Evolutionary conservation across 345 rosid species (phyloP).

Genomic region (Aquilaria yunnanensis): DNA sequence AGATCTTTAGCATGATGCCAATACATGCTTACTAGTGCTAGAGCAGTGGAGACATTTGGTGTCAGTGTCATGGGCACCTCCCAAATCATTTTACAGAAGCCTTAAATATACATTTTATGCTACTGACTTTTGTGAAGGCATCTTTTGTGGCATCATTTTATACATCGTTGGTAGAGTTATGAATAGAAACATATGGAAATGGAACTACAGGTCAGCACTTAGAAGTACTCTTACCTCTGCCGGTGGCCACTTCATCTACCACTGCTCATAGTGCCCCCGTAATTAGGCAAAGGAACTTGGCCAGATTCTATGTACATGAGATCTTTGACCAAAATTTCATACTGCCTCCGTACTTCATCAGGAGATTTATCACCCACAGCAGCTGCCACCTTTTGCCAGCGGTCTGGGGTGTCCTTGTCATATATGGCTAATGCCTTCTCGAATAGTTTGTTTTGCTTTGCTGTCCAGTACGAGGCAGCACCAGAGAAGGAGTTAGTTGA

Average conservation of each 20-base stretch:
- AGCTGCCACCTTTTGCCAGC: conserved; percentile 87
- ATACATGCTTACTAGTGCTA: background rate
- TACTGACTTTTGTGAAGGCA: background rate
- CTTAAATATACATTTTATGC: background rate
- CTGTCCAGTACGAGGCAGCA: conserved; percentile 61
- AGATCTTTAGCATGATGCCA: background rate
- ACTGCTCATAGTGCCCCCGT: conserved; percentile 31
- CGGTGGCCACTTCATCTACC: conserved; percentile 28
- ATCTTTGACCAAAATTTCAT: conserved; percentile 78
- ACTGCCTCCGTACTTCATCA: conserved; percentile 78
- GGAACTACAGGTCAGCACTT: background rate
- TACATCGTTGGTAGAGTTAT: background rate
- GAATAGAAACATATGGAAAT: background rate
- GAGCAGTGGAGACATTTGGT: background rate
- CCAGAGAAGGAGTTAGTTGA: conserved; percentile 33
- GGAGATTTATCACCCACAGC: conserved; percentile 74
- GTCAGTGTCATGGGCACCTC: conserved; percentile 7
- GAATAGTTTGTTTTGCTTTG: conserved; percentile 69
- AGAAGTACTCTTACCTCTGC: conserved; percentile 22
- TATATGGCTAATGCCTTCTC: conserved; percentile 79
- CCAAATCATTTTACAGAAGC: too few species aligned
- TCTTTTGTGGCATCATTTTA: too few species aligned
- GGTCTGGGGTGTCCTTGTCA: conserved; percentile 85
- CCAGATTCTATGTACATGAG: conserved; percentile 65
- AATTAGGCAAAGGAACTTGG: conserved; percentile 58